These are phyloP conservation scores for Neurospora pannonica DNA, from an alignment of 495 filamentous ascomycete genomes.

Conservation along the genomic window DNA sequence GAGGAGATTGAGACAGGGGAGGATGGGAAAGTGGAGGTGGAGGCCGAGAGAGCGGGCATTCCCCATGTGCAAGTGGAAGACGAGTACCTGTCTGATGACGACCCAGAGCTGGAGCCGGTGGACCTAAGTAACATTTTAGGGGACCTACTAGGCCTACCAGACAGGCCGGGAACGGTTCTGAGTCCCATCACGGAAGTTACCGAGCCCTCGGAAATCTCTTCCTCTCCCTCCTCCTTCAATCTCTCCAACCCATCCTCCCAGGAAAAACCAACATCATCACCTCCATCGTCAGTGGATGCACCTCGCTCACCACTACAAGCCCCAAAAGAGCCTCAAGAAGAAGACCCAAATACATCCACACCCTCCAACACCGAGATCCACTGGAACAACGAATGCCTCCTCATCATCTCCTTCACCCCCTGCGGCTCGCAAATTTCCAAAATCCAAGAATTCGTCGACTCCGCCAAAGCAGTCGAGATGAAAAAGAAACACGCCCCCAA, in stretches of 20 bases:
- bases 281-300: background rate
- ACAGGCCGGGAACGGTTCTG: background rate
- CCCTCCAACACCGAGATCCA: background rate
- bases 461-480: conserved; percentile 31
- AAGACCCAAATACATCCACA: background rate
- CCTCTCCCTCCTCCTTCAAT: background rate
- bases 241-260: background rate
- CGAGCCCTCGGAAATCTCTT: background rate
- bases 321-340: background rate
- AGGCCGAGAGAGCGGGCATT: background rate
- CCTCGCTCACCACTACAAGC: background rate
- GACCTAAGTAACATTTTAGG: background rate
- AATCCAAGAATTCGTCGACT: conserved; percentile 34
- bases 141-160: background rate
- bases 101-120: background rate
- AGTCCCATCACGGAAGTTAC: background rate
- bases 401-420: conserved; percentile 23
- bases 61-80: background rate
- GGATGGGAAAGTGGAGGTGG: background rate
- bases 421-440: conserved; percentile 21
- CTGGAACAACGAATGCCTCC: conserved; percentile 34
- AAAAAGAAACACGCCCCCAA: conserved; percentile 19
- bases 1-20: background rate
- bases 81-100: background rate
- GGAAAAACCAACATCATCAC: background rate